Evolutionary conservation across 306 rosid species (phyloP).

Genomic region (Prunus mira): DNA sequence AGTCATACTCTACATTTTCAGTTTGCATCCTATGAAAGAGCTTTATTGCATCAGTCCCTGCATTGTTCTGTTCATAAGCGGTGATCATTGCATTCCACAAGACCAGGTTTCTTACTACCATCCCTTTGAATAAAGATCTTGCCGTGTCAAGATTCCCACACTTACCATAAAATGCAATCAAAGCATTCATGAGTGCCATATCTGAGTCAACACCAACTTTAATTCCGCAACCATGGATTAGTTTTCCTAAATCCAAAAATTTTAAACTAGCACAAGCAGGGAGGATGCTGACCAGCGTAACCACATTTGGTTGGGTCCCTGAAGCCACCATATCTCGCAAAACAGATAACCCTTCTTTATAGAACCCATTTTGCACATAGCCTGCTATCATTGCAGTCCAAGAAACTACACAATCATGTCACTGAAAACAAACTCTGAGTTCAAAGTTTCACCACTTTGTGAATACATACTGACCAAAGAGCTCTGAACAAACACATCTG

Average conservation of each 20-base stretch:
- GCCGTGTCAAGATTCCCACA: conserved; percentile 17
- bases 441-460: conserved; percentile 24
- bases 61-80: conserved; percentile 10
- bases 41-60: background rate
- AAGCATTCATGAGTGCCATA: conserved; percentile 15
- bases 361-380: conserved; percentile 28
- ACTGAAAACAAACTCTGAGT: conserved; percentile 6
- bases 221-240: conserved; percentile 20
- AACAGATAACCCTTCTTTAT: conserved; percentile 27
- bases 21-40: conserved; percentile 3
- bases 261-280: conserved; percentile 29
- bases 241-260: conserved; percentile 18
- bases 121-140: conserved; percentile 3
- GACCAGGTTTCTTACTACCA: background rate
- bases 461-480: conserved; percentile 32
- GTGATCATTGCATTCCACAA: conserved; percentile 13
- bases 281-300: conserved; percentile 27
- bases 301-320: conserved; percentile 30
- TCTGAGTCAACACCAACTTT: conserved; percentile 17
- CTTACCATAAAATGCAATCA: conserved; percentile 27
- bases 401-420: conserved; percentile 21
- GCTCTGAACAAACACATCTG: conserved; percentile 65
- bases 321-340: conserved; percentile 26
- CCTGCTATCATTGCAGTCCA: conserved; percentile 41
- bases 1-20: conserved; percentile 9